Conservation (phyloP, 2,329 filamentous ascomycete species). For the Clonostachys rhizophaga region DNA sequence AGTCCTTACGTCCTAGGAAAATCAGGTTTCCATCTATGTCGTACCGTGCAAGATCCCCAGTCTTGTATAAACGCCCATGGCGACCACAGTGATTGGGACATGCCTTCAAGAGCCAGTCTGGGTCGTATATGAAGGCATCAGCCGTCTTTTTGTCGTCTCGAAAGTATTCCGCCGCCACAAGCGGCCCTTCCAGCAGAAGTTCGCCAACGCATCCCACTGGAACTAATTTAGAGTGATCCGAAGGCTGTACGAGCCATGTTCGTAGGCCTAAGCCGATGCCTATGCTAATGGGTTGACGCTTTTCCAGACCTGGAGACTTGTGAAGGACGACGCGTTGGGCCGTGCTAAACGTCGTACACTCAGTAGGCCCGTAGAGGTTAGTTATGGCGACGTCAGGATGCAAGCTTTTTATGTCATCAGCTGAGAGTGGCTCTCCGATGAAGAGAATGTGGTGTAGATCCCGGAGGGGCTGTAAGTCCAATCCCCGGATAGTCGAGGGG, state of each 20-base stretch:
- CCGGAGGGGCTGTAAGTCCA: too few relatives aligned
- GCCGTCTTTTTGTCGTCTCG: constrained; percentile 3
- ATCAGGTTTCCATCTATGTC: constrained; percentile 18
- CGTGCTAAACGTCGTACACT: constrained; percentile 36
- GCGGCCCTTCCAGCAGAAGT: constrained; percentile 40
- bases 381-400: constrained; percentile 28
- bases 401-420: constrained; percentile 13
- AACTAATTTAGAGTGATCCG: background rate
- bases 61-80: constrained; percentile 6
- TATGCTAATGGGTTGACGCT: background rate
- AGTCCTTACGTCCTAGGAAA: constrained; percentile 39
- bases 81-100: background rate
- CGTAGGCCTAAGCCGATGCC: constrained; percentile 4
- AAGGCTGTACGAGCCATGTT: constrained; percentile 13
- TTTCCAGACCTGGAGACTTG: too few relatives aligned
- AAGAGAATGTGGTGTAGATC: too few relatives aligned
- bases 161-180: constrained; percentile 37
- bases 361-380: constrained; percentile 32
- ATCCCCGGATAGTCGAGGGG: too few relatives aligned
- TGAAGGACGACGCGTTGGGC: constrained; percentile 4
- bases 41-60: constrained; percentile 17
- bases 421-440: constrained; percentile 27
- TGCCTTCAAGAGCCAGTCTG: background rate
- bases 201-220: constrained; percentile 22
- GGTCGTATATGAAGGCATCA: constrained; percentile 1